These are phyloP conservation scores for Entomortierella beljakovae DNA, from an alignment of 192 early-diverging fungal species.

Conservation along the genomic window DNA sequence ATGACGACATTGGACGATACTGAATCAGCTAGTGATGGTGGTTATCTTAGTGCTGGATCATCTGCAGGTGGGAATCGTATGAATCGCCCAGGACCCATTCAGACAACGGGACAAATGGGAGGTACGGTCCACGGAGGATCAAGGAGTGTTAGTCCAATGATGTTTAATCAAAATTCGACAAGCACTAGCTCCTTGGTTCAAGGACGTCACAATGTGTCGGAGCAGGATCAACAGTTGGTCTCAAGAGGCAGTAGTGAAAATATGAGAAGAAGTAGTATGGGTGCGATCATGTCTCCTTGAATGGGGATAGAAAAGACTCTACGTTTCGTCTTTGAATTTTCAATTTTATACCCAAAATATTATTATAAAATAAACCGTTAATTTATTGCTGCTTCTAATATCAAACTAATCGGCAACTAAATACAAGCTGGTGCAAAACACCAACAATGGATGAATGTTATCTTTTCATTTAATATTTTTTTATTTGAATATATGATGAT, in stretches of 20 bases:
- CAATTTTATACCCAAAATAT: too few species aligned
- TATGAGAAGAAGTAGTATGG: constrained; percentile 31
- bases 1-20: constrained; percentile 46
- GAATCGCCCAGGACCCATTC: neutral
- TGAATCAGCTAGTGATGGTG: constrained; percentile 40
- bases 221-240: constrained; percentile 47
- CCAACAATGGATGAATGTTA: too few species aligned
- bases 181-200: constrained; percentile 43
- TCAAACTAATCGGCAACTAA: too few species aligned
- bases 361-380: too few species aligned
- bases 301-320: neutral
- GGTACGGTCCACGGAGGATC: neutral
- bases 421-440: too few species aligned
- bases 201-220: constrained; percentile 43
- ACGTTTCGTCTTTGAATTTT: too few species aligned
- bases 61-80: constrained; percentile 8
- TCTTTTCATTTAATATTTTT: too few species aligned
- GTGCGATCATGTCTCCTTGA: constrained; percentile 33
- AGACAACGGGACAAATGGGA: neutral
- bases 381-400: too few species aligned
- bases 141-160: constrained; percentile 42
- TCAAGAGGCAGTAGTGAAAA: constrained; percentile 47
- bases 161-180: constrained; percentile 30
- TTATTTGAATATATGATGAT: too few species aligned
- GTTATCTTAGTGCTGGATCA: constrained; percentile 32